Evolutionary conservation across 106 monocot species (phyloP), one percentile per base, ranked within the genome.

Genomic region (Dioscorea dumetorum): DNA sequence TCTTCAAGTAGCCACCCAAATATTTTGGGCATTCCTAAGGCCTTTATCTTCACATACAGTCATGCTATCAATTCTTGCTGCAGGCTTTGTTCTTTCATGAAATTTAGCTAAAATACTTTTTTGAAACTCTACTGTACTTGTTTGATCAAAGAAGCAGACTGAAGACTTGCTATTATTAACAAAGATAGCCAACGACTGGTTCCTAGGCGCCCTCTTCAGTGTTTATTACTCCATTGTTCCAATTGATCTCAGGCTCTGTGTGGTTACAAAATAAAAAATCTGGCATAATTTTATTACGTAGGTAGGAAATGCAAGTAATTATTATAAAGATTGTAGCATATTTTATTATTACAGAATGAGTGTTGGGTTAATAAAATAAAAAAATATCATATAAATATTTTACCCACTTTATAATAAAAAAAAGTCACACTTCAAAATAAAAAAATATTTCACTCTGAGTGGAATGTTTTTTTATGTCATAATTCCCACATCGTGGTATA

Each of bases 211-310:
- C 84, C 24, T 84, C 84, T 48, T 82, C 81, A 2, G 73, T 41
- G 19, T 67, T 74, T 8, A 81, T 41, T 22, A 81, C 58, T 19
- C 84, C 84, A 0, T 52, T 76, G 34, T 88, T 77, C 73, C 84
- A 82, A 32, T 84, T 88, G 12, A 81, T 61, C 15, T 84, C 84
- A 1, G 84, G 84, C 56, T 81, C n/a, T n/a, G n/a, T n/a, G n/a
- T n/a, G n/a, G n/a, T n/a, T n/a, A n/a, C n/a, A n/a, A n/a, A n/a
- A n/a, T n/a, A n/a, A n/a, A n/a, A n/a, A n/a, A n/a, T n/a, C n/a
- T n/a, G n/a, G n/a, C n/a, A n/a, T n/a, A n/a, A n/a, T n/a, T n/a
- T n/a, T n/a, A n/a, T n/a, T n/a, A n/a, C n/a, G n/a, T n/a, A n/a
- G n/a, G n/a, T n/a, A n/a, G n/a, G n/a, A n/a, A n/a, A n/a, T n/a